Evolutionary conservation across 805 yeast species (phyloP), one percentile per base, ranked within the genome.

Genomic region (Pichia nanzhaoensis): DNA sequence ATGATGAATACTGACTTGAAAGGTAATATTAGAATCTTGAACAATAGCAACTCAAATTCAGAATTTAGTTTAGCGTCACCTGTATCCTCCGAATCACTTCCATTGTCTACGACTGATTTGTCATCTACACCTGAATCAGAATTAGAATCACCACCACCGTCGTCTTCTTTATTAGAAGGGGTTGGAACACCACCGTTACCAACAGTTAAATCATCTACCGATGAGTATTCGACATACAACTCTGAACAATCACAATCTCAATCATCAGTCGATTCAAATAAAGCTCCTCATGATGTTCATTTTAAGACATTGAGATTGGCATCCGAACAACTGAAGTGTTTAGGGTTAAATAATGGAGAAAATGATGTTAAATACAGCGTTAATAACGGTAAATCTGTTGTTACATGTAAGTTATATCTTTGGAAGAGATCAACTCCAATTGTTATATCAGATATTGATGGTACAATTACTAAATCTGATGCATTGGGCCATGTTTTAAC

Each of bases 391-490:
- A 84, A 79, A 52, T 87, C 97, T 1, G 70, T 80, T 28, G 77
- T 91, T 10, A 70, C 68, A 10, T 80, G 96, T 0, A 78, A 83
- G 53, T 69, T 93, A 44, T 91, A 73, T 57, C 72, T 87, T 34
- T 93, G 99, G 99, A 79, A 80, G 51, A 73, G 82, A 53, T 73
- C 79, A 46, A 81, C 83, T 0, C 97, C 98, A 1, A 84, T 93
- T 35, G 99, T 93, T 6, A 91, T 93, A 21, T 87, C 96, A 8
- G 99, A 93, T 66, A 93, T 93, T 47, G 99, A 93, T 63, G 99
- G 99, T 16, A 93, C 99, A 1, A 93, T 93, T 53, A 93, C 99
- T 16, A 90, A 89, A 64, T 89, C 97, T 1, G 99, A 93, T 67
- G 99, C 99, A 0, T 69, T 93, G 56, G 99, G 99, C 3, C 99